These are phyloP conservation scores for Kalmusia sp. DNA, from an alignment of 2,329 filamentous ascomycete species.

Conservation along the genomic window DNA sequence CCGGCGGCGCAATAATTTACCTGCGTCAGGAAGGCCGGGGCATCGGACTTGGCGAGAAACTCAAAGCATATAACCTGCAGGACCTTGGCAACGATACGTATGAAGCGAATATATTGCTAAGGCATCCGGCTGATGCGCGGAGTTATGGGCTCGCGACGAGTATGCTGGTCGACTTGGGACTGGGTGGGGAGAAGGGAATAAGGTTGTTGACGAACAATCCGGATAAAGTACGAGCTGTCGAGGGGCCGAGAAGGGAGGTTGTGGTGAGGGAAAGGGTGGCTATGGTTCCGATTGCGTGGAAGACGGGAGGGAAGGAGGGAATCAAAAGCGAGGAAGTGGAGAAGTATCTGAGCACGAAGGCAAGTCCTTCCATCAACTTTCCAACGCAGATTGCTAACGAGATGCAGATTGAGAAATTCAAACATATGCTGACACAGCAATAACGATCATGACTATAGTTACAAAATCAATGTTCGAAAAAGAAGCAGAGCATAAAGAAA, in stretches of 20 bases:
- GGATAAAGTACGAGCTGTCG: conserved; percentile 93
- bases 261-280: conserved; percentile 87
- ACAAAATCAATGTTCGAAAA: background rate
- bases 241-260: conserved; percentile 88
- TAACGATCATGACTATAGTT: conserved; percentile 5
- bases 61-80: conserved; percentile 98
- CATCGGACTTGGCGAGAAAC: conserved; percentile 91
- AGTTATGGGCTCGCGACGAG: conserved; percentile 97
- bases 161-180: conserved; percentile 86
- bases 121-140: conserved; percentile 92
- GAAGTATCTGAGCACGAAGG: conserved; percentile 94
- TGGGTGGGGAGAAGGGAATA: conserved; percentile 72
- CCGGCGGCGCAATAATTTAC: conserved; percentile 92
- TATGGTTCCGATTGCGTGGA: conserved; percentile 96
- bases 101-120: conserved; percentile 87
- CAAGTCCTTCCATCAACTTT: too few species aligned
- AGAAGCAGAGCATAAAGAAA: background rate
- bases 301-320: conserved; percentile 75
- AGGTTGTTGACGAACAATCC: conserved; percentile 94
- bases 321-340: conserved; percentile 89
- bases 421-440: conserved; percentile 55
- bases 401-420: conserved; percentile 59
- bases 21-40: conserved; percentile 94
- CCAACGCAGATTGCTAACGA: background rate
- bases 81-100: conserved; percentile 98